These are phyloP conservation scores for Termitomyces sp. DNA, from an alignment of 768 basidiomycete species.

Conservation along the genomic window DNA sequence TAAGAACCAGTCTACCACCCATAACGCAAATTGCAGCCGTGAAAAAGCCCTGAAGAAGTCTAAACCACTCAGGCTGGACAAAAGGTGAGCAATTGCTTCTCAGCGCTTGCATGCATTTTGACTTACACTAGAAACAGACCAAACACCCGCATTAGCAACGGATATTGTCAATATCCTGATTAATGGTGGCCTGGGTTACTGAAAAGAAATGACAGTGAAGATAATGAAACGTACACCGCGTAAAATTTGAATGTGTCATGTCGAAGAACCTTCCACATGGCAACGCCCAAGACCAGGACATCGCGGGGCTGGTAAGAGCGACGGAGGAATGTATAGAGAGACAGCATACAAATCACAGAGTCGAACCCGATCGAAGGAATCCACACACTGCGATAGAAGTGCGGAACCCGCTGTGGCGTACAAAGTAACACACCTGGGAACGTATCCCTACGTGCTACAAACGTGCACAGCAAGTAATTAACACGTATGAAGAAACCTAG, in stretches of 20 bases:
- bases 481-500: neutral
- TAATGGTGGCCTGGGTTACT: neutral
- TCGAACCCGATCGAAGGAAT: conserved; percentile 21
- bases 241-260: conserved; percentile 24
- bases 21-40: conserved; percentile 21
- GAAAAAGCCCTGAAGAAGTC: conserved; percentile 20
- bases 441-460: conserved; percentile 8
- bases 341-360: conserved; percentile 17
- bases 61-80: conserved; percentile 19
- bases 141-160: conserved; percentile 15
- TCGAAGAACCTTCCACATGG: conserved; percentile 20
- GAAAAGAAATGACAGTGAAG: neutral
- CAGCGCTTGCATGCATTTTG: neutral
- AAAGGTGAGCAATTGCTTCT: neutral
- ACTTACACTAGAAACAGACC: conserved; percentile 19
- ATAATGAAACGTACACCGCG: conserved; percentile 17
- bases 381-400: conserved; percentile 21
- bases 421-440: conserved; percentile 14
- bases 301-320: conserved; percentile 7
- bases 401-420: conserved; percentile 14
- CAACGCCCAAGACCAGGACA: conserved; percentile 2
- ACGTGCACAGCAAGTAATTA: neutral
- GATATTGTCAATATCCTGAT: conserved; percentile 18
- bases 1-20: conserved; percentile 24
- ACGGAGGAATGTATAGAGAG: conserved; percentile 14